Evolutionary conservation across 768 basidiomycete species (phyloP), one percentile per base, ranked within the genome.

Genomic region (Lactarius tabidus): DNA sequence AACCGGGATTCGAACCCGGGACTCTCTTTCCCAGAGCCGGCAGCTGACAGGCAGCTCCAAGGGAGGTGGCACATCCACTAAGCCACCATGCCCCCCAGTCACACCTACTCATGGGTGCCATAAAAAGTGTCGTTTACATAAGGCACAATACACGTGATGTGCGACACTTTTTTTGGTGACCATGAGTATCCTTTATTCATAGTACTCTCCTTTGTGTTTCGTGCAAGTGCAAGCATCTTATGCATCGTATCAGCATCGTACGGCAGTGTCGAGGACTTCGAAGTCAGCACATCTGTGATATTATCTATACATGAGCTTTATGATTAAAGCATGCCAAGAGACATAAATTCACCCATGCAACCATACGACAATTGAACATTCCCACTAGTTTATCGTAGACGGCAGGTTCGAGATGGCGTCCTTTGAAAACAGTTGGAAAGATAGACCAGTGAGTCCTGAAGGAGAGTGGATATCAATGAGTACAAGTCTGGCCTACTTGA

Each of bases 271-370:
- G 66, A 67, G 26, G 14, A 48, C 28, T 39, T 59, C 14, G 66
- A 64, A 15, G 66, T 67, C 52, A 67, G 2, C 23, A 33, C 26
- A 55, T 67, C 66, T 67, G 18, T 39, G 17, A 31, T 26, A 57
- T 35, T 26, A 57, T 35, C 18, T 2, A 6, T 6, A 29, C 48
- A 31, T 65, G 28, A 23, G 20, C 9, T 26, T 7, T 10, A 7
- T 29, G 36, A 36, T 18, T n/a, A 12, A 54, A 29, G 26, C 1
- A 3, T 1, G 17, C 17, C 12, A 6, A 15, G 31, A 29, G 20
- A 15, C 31, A 59, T 20, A 1, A 10, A 18, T 48, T 59, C 10
- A 84, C 84, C 74, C 20, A 82, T 69, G 69, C 81, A 80, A 6
- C 74, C 71, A 28, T 74, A 65, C 4, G 74, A 73, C 14, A 73